Evolutionary conservation across 1,139 yeast genomes (phyloP).

Genomic region (Scheffersomyces insectosa): DNA sequence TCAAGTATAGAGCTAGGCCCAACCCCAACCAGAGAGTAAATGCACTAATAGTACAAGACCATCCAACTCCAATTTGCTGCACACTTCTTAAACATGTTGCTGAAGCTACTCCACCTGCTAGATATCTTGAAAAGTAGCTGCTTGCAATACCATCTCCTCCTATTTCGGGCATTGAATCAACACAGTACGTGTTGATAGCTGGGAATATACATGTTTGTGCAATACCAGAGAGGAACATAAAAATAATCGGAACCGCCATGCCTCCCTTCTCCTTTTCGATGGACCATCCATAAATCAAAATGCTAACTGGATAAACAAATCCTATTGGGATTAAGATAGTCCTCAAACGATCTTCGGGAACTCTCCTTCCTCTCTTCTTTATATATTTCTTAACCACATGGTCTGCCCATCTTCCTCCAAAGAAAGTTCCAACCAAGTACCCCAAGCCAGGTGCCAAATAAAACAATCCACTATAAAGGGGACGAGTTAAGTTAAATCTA

Average conservation of each 20-base stretch:
- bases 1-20: constrained; percentile 19
- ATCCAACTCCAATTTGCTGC: constrained; percentile 48
- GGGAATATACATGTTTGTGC: constrained; percentile 54
- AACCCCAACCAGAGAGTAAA: constrained; percentile 28
- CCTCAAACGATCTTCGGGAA: constrained; percentile 53
- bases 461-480: constrained; percentile 50
- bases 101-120: constrained; percentile 51
- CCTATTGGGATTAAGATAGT: constrained; percentile 40
- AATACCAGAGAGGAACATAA: constrained; percentile 47
- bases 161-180: constrained; percentile 54
- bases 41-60: constrained; percentile 49
- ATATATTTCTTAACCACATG: constrained; percentile 42
- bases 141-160: constrained; percentile 56
- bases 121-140: constrained; percentile 49
- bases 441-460: constrained; percentile 57
- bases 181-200: constrained; percentile 53
- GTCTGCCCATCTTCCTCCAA: constrained; percentile 56
- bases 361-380: constrained; percentile 40
- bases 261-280: constrained; percentile 51
- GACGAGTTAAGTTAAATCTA: constrained; percentile 44
- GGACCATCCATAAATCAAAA: constrained; percentile 55
- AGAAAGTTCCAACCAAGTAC: constrained; percentile 44
- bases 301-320: constrained; percentile 38
- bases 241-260: constrained; percentile 51
- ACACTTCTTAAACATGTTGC: constrained; percentile 48